Base-by-base conservation (phyloP, 73 alveolate genomes). In the Loxodes magnus region DNA sequence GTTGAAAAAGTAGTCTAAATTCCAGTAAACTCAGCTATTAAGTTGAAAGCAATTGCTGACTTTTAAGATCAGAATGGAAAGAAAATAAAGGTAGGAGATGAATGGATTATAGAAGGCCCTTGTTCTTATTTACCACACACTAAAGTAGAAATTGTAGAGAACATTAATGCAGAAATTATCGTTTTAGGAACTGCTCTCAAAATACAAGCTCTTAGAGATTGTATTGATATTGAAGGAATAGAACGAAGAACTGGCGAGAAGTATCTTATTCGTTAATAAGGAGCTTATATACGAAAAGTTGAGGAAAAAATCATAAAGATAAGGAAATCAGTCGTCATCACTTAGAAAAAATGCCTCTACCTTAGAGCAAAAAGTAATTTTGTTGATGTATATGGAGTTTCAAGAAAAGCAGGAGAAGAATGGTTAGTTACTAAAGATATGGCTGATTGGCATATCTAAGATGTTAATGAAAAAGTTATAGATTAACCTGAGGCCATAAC, bases 351-450 rank as follows among this genome's bases (percentile, higher is more conserved):
- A 10, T 77, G 84, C 17, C 79, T 81, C 27, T 75, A 69, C 25
- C 51, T 81, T 4, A 50, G 80, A 55, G 94, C 94, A 10, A 65
- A 29, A 0, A 46, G 70, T 39, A 57, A 67, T 7, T 81, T 65
- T 73, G 36, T 29, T 14, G 94, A 81, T 50, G 70, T 81, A 37
- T 81, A 81, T 55, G 80, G 80, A 5, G 33, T 23, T 12, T 39
- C 42, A 14, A 74, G 94, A 63, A 60, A 69, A 38, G 86, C 88
- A 23, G 94, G 89, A 20, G 84, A 81, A 46, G 87, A 81, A 41
- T 81, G 94, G 94, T 58, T 81, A 15, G 56, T 81, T 43, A 81
- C 94, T 0, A 42, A 55, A 41, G 65, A 81, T 20, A 56, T 59
- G 46, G 33, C 82, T 0, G 78, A 71, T 19, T 69, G 60, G 24